phyloP scores from a whole-genome alignment of 768 basidiomycete genomes.

The Solioccasus polychromus region DNA sequence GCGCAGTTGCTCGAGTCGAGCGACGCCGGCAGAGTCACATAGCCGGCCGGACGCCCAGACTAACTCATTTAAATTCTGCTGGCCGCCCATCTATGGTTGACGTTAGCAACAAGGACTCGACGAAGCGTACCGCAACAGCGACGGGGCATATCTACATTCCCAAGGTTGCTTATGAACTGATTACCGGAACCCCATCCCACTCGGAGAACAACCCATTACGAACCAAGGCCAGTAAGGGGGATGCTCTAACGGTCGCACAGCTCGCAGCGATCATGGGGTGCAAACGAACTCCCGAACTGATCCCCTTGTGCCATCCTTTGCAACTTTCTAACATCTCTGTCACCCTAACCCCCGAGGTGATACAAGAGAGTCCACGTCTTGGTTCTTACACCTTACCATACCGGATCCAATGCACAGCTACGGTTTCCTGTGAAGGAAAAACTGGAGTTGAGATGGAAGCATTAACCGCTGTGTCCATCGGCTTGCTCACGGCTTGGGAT shows the following conservation, averaged over 20 bases:
- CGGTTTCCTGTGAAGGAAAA: constrained; percentile 72
- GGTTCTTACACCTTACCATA: constrained; percentile 26
- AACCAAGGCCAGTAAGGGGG: constrained; percentile 63
- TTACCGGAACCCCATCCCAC: constrained; percentile 34
- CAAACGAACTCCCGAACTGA: constrained; percentile 79
- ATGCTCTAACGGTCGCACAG: constrained; percentile 72
- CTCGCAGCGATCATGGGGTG: constrained; percentile 86
- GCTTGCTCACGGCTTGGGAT: constrained; percentile 84
- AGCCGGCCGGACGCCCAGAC: constrained; percentile 7
- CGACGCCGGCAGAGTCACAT: constrained; percentile 24
- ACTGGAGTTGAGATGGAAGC: constrained; percentile 96
- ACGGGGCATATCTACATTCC: constrained; percentile 71
- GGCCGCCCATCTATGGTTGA: constrained; percentile 86
- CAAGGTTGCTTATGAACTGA: constrained; percentile 58
- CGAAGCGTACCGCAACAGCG: constrained; percentile 71
- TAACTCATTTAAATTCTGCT: constrained; percentile 72
- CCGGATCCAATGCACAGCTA: constrained; percentile 62
- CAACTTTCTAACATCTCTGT: constrained; percentile 67
- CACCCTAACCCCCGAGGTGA: constrained; percentile 47
- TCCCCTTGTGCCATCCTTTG: constrained; percentile 89
- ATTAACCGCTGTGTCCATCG: constrained; percentile 75
- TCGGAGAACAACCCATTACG: constrained; percentile 17
- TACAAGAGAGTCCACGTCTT: constrained; percentile 1
- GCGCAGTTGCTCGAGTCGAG: constrained; percentile 1
- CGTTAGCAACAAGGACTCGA: constrained; percentile 58